phyloP scores from a whole-genome alignment of 2,329 filamentous ascomycete species.

The Penicillium sp. region DNA sequence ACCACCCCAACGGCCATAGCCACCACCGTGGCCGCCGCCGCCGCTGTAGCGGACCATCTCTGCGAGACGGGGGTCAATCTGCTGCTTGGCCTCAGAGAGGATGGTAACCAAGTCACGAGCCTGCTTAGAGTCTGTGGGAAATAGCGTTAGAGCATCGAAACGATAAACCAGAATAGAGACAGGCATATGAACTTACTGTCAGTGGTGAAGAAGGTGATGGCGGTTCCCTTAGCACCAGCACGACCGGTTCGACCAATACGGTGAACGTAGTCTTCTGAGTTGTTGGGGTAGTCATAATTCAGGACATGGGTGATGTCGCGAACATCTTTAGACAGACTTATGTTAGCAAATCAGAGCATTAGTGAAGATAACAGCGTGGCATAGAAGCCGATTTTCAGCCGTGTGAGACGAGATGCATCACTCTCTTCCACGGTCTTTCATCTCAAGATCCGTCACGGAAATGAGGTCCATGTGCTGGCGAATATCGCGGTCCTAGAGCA shows the following conservation, averaged over 20 bases:
- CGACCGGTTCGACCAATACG: conserved; percentile 72
- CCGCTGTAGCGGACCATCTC: conserved; percentile 96
- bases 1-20: conserved; percentile 60
- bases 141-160: conserved; percentile 8
- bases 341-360: conserved; percentile 75
- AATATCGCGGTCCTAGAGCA: conserved; percentile 68
- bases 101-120: conserved; percentile 95
- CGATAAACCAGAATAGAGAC: conserved; percentile 22
- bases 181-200: conserved; percentile 76
- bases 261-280: conserved; percentile 72
- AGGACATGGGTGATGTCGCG: conserved; percentile 99
- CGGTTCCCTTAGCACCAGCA: conserved; percentile 87
- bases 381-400: conserved; percentile 60
- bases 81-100: conserved; percentile 95
- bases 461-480: conserved; percentile 58
- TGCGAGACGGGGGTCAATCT: conserved; percentile 91
- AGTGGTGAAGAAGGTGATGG: conserved; percentile 98
- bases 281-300: conserved; percentile 99
- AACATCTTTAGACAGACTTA: conserved; percentile 82
- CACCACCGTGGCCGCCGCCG: conserved; percentile 76
- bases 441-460: conserved; percentile 45
- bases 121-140: conserved; percentile 76
- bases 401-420: conserved; percentile 65
- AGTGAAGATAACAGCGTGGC: conserved; percentile 48
- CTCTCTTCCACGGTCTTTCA: conserved; percentile 60